Conservation (phyloP, 257 asterid genomes). For the Misopates orontium region DNA sequence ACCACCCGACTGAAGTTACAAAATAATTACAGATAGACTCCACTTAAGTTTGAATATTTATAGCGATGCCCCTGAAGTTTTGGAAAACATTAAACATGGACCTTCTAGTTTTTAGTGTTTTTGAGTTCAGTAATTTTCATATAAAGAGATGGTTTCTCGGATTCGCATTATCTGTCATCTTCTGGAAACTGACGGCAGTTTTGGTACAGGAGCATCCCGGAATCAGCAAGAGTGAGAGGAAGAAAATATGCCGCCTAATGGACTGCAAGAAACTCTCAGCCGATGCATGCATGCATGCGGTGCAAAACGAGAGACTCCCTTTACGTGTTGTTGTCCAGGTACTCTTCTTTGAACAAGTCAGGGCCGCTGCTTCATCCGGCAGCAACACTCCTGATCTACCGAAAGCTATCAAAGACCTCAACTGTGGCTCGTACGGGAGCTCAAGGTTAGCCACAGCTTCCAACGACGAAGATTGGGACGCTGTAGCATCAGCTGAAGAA, state of each 20-base stretch:
- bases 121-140: no score
- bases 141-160: neutral
- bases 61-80: no score
- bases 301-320: constrained; percentile 91
- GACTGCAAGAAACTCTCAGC: constrained; percentile 96
- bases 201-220: constrained; percentile 72
- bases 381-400: constrained; percentile 97
- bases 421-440: constrained; percentile 66
- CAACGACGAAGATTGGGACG: constrained; percentile 97
- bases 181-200: neutral
- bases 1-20: no score
- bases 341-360: constrained; percentile 91
- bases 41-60: no score
- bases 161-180: neutral
- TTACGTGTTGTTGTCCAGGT: constrained; percentile 87
- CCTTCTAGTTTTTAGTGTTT: no score
- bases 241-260: constrained; percentile 70
- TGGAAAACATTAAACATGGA: no score
- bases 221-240: constrained; percentile 83
- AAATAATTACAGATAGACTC: no score
- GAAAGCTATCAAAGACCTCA: constrained; percentile 74
- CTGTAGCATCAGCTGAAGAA: constrained; percentile 84
- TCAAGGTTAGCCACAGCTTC: constrained; percentile 70
- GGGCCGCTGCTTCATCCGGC: constrained; percentile 89
- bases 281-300: constrained; percentile 93